Evolutionary conservation across 2,329 filamentous ascomycete species (phyloP), one percentile per base, ranked within the genome.

Genomic region (Pyrenophora teres): DNA sequence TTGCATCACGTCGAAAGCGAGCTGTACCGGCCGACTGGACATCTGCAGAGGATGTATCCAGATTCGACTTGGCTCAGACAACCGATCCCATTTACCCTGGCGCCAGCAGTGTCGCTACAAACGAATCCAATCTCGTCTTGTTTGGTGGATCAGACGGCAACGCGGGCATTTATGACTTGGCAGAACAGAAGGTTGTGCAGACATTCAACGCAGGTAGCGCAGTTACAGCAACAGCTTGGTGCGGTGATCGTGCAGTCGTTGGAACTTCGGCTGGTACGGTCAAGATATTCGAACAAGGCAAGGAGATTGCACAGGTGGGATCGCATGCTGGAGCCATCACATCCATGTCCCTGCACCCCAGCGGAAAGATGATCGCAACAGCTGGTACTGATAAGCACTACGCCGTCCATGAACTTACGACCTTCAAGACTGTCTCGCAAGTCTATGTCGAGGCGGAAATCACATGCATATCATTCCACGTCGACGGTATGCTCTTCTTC

Each of bases 401-500:
- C 68, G 85, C 92, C 2, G 85, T 97, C 56, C 97, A 97, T 74
- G 91, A 97, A 60, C 74, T 97, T 33, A 74, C 81, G 16, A 80
- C 79, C 3, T 80, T 85, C 68, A 83, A 86, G 66, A 83, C 86
- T 21, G 84, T 92, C 40, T 88, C 87, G 47, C 90, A 93, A 62
- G 84, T 92, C 36, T 94, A 88, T 71, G 88, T 87, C 19, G 87
- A 93, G 74, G 83, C 69, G 89, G 90, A 87, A 54, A 79, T 96
- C 39, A 89, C 88, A 1, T 84, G 87, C 43, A 89, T 87, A 58
- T 84, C 88, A 30, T 97, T 99, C 81, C 94, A 99, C 72, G 94
- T 95, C 6, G 94, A 99, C 69, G 94, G 94, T n/a, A 90, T 97
- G 70, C 82, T 99, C 5, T 85, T 97, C 64, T 93, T 91, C 33